phyloP scores from a whole-genome alignment of 2,329 filamentous ascomycete species.

The Penicillium oxalicum region DNA sequence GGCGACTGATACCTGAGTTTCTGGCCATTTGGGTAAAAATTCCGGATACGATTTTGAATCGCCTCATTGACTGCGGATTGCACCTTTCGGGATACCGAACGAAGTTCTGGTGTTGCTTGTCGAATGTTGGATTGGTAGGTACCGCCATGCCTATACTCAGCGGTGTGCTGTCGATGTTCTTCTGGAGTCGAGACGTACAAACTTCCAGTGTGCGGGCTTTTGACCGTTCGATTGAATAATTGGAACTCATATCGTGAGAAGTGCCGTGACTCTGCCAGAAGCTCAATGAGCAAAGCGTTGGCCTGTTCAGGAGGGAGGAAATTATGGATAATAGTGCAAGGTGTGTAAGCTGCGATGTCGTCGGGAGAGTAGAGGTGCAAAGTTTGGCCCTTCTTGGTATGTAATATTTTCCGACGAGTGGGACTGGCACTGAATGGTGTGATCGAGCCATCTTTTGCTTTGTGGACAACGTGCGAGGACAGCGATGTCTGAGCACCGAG shows the following conservation, averaged over 20 bases:
- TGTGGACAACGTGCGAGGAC: conserved; percentile 42
- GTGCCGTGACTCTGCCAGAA: conserved; percentile 65
- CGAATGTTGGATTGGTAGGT: conserved; percentile 68
- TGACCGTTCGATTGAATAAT: conserved; percentile 79
- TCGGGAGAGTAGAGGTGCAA: conserved; percentile 75
- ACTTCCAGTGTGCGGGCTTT: conserved; percentile 74
- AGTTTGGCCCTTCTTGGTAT: conserved; percentile 73
- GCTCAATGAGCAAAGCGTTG: conserved; percentile 65
- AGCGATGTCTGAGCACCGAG: conserved; percentile 61
- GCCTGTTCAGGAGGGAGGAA: conserved; percentile 71
- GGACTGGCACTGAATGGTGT: conserved; percentile 14
- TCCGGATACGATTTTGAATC: conserved; percentile 63
- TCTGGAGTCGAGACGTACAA: conserved; percentile 75
- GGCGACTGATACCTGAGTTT: conserved; percentile 76
- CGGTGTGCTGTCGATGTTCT: conserved; percentile 64
- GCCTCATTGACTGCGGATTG: conserved; percentile 70
- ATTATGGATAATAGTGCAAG: conserved; percentile 88
- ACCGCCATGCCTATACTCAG: conserved; percentile 83
- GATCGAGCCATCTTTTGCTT: conserved; percentile 35
- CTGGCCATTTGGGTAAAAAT: conserved; percentile 60
- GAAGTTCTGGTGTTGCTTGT: conserved; percentile 67
- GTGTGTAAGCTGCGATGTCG: conserved; percentile 76
- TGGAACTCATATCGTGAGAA: conserved; percentile 72
- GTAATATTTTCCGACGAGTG: conserved; percentile 3
- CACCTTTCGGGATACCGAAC: conserved; percentile 62